Conservation (phyloP, 2,329 filamentous ascomycete genomes). For the Neurospora crassa region DNA sequence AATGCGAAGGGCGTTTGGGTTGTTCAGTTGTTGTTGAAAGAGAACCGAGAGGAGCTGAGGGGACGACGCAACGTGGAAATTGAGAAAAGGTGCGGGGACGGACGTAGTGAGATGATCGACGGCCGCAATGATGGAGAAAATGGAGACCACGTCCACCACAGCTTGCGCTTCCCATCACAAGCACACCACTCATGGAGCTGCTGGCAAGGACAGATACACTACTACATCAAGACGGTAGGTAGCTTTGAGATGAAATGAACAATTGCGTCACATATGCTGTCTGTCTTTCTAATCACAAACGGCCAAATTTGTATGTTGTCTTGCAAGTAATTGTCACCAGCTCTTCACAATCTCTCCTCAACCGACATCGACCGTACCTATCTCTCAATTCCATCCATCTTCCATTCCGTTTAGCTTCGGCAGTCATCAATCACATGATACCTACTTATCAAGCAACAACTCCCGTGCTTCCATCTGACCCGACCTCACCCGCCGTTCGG, state of each 20-base stretch:
- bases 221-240: not conserved
- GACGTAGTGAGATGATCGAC: not conserved
- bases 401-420: not conserved
- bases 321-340: not conserved
- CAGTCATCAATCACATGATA: not conserved
- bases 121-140: not conserved
- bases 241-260: not conserved
- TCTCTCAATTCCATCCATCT: not conserved
- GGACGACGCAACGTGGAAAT: not conserved
- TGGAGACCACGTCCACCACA: not conserved
- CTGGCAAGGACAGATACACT: not conserved
- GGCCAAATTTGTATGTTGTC: not conserved
- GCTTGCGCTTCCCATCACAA: not conserved
- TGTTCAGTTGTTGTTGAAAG: not conserved
- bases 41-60: not conserved
- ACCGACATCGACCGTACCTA: not conserved
- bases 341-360: not conserved
- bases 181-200: not conserved
- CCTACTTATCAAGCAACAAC: not conserved
- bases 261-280: not conserved
- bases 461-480: not conserved
- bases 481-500: not conserved
- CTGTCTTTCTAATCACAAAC: not conserved
- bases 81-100: not conserved
- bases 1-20: not conserved